These are phyloP conservation scores for Trypanosoma lewisi DNA, from an alignment of 208 protist genomes.

Conservation along the genomic window DNA sequence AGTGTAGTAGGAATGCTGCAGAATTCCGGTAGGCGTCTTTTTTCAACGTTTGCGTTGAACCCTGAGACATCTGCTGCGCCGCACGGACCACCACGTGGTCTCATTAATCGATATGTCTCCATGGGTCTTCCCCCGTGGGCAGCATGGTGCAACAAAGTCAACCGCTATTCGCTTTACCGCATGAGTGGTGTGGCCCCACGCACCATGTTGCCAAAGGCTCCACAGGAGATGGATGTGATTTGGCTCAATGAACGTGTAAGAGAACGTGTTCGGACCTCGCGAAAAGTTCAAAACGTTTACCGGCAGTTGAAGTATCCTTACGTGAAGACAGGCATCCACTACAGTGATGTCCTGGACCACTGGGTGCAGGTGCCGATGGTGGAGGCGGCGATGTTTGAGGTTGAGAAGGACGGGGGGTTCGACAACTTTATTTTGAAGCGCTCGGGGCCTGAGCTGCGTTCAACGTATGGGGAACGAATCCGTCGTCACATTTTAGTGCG, in stretches of 20 bases:
- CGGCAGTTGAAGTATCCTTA: slow-evolving; percentile 89
- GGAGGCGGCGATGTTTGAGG: slow-evolving; percentile 83
- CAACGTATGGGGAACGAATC: slow-evolving; percentile 87
- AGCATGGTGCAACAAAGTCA: slow-evolving; percentile 86
- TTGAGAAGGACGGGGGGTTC: slow-evolving; percentile 88
- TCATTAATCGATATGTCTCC: slow-evolving; percentile 88
- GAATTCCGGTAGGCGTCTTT: slow-evolving; percentile 29
- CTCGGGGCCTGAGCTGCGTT: slow-evolving; percentile 76
- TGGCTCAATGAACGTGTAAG: slow-evolving; percentile 90
- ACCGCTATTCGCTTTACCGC: slow-evolving; percentile 81
- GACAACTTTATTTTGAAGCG: slow-evolving; percentile 91
- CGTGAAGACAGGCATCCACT: slow-evolving; percentile 88
- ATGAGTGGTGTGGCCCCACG: slow-evolving; percentile 81
- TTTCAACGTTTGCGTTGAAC: slow-evolving; percentile 82
- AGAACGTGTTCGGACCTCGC: slow-evolving; percentile 85
- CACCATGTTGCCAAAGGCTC: slow-evolving; percentile 67
- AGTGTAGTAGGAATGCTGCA: slow-evolving; percentile 37
- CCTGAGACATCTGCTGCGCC: slow-evolving; percentile 79
- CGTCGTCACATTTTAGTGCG: slow-evolving; percentile 86
- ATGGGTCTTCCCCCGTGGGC: slow-evolving; percentile 90
- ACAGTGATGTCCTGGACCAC: slow-evolving; percentile 83
- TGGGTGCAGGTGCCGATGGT: slow-evolving; percentile 93
- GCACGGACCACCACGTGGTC: slow-evolving; percentile 79
- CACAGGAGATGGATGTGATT: slow-evolving; percentile 90
- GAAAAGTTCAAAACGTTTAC: slow-evolving; percentile 87